Conservation (phyloP, 164 flowering plant genomes). For the Dillenia suffruticosa region DNA sequence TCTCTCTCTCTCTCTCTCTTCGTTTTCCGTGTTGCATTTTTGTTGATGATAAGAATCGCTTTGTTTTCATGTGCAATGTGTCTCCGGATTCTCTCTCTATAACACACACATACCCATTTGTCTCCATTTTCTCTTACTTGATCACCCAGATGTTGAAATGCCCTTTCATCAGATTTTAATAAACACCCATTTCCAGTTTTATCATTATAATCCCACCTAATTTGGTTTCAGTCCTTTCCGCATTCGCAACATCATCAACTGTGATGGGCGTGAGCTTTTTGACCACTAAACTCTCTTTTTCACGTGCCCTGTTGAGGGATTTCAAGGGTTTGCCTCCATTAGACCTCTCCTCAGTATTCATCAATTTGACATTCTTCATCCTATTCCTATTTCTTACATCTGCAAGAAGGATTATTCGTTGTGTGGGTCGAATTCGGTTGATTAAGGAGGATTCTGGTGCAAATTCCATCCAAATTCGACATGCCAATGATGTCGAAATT, state of each 20-base stretch:
- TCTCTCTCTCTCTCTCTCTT: background rate
- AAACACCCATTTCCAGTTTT: conserved; percentile 13
- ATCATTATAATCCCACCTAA: no score
- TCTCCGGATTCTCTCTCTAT: conserved; percentile 35
- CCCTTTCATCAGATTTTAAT: conserved; percentile 20
- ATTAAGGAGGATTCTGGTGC: conserved; percentile 45
- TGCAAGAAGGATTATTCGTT: conserved; percentile 44
- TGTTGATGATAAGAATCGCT: conserved; percentile 15
- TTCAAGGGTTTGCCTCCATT: conserved; percentile 48
- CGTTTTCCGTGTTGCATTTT: conserved; percentile 2
- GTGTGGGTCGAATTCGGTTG: conserved; percentile 47
- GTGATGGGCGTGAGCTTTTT: conserved; percentile 35
- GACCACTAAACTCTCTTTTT: conserved; percentile 15
- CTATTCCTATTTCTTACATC: conserved; percentile 58
- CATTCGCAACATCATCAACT: conserved; percentile 6
- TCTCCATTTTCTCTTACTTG: conserved; percentile 12
- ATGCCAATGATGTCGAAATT: conserved; percentile 28
- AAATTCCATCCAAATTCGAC: conserved; percentile 19
- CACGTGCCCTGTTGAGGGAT: conserved; percentile 15
- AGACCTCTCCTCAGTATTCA: conserved; percentile 57
- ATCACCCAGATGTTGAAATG: conserved; percentile 57
- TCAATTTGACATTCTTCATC: conserved; percentile 54
- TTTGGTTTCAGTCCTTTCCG: conserved; percentile 5
- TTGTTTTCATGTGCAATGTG: conserved; percentile 66
- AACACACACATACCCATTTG: conserved; percentile 14